Conservation (phyloP, 805 yeast species). For the Metahyphopichia silvanorum region DNA sequence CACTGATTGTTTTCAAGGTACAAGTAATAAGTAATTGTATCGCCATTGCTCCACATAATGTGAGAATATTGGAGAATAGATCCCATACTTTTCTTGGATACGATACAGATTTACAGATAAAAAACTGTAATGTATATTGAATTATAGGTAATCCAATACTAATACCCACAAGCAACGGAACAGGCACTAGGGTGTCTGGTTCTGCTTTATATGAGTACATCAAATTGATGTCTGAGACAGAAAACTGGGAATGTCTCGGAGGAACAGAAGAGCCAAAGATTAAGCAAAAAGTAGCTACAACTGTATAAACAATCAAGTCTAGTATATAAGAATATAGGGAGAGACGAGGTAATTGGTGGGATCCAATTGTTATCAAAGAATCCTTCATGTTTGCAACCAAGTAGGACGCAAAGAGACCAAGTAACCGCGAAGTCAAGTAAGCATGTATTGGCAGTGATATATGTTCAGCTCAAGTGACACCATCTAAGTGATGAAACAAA, state of each 20-base stretch:
- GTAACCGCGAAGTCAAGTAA: too few species aligned
- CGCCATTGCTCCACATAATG: conserved; percentile 34
- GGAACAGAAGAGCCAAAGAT: conserved; percentile 27
- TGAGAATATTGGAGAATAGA: conserved; percentile 31
- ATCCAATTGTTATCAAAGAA: conserved; percentile 4
- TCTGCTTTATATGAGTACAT: conserved; percentile 35
- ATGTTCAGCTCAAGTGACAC: too few species aligned
- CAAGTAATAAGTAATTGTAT: conserved; percentile 37
- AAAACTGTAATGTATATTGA: conserved; percentile 16
- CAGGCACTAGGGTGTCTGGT: conserved; percentile 25
- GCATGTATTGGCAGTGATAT: too few species aligned
- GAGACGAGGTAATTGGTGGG: conserved; percentile 11
- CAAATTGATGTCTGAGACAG: conserved; percentile 24
- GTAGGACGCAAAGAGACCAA: too few species aligned
- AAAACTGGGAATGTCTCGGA: conserved; percentile 42
- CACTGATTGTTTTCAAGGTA: conserved; percentile 23
- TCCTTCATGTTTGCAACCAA: too few species aligned
- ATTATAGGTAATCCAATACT: conserved; percentile 29
- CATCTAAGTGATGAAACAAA: too few species aligned
- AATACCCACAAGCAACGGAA: conserved; percentile 24
- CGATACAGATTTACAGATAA: conserved; percentile 9
- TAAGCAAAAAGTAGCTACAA: conserved; percentile 17
- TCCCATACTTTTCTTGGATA: conserved; percentile 37
- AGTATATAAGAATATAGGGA: conserved; percentile 14
- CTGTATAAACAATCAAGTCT: conserved; percentile 17